Conservation (phyloP, 2,329 filamentous ascomycete species). For the Cryphonectria nitschkei region DNA sequence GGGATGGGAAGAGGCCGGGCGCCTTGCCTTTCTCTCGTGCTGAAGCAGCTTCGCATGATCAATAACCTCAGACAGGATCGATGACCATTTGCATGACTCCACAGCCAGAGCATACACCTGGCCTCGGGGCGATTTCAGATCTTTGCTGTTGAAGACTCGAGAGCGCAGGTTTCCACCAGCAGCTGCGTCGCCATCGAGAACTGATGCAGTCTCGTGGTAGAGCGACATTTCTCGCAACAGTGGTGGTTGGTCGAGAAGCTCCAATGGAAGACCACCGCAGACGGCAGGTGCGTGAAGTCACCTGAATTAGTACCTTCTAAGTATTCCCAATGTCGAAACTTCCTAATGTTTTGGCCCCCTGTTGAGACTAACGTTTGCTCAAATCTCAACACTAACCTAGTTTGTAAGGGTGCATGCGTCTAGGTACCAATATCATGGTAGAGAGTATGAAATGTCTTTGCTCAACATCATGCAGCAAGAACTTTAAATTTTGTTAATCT, state of each 20-base stretch:
- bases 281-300: not conserved
- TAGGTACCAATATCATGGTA: no score
- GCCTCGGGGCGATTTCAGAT: slow-evolving; percentile 74
- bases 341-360: no score
- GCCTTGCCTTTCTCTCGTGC: slow-evolving; percentile 79
- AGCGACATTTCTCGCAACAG: slow-evolving; percentile 73
- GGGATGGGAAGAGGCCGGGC: slow-evolving; percentile 7
- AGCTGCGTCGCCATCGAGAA: slow-evolving; percentile 68
- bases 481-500: no score
- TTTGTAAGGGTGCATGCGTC: no score
- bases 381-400: no score
- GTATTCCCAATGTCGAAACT: no score
- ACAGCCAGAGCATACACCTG: slow-evolving; percentile 87
- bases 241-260: no score
- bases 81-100: slow-evolving; percentile 90
- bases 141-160: slow-evolving; percentile 75
- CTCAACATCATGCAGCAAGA: no score
- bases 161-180: slow-evolving; percentile 85
- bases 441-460: no score
- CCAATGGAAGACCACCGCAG: not conserved
- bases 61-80: slow-evolving; percentile 84
- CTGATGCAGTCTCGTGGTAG: slow-evolving; percentile 85
- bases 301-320: no score
- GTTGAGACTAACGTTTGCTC: no score
- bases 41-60: slow-evolving; percentile 76